These are phyloP conservation scores for Chaetomium fimeti DNA, from an alignment of 495 filamentous ascomycete species.

Conservation along the genomic window DNA sequence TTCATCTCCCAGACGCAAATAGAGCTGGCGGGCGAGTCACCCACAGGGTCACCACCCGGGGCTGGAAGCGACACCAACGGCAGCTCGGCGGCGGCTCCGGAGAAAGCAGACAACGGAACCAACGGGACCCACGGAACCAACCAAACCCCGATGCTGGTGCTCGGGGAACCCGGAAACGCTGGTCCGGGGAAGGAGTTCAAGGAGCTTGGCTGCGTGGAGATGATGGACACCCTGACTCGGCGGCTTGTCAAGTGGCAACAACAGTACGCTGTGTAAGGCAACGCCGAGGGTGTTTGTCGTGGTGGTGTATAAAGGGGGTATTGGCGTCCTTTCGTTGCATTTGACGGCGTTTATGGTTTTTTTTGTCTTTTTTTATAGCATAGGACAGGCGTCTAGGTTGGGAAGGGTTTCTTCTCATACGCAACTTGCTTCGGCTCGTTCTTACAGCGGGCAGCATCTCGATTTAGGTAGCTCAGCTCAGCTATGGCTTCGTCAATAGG, in stretches of 20 bases:
- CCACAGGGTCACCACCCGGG: conserved; percentile 19
- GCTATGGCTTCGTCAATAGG: background rate
- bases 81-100: conserved; percentile 5
- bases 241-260: conserved; percentile 78
- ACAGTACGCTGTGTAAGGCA: conserved; percentile 42
- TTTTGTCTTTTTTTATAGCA: conserved; percentile 6
- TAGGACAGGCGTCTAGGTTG: conserved; percentile 3
- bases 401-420: background rate
- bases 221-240: conserved; percentile 78
- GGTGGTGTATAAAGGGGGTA: conserved; percentile 9
- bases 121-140: conserved; percentile 9
- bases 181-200: conserved; percentile 56
- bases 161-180: background rate
- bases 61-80: conserved; percentile 11
- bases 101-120: conserved; percentile 13
- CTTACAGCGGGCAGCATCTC: background rate
- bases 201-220: conserved; percentile 67
- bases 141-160: background rate
- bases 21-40: conserved; percentile 67
- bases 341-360: conserved; percentile 4
- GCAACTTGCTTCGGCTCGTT: background rate
- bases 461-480: background rate
- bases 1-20: conserved; percentile 89
- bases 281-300: background rate
- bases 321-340: conserved; percentile 10